Evolutionary conservation across 768 basidiomycete genomes (phyloP).

Genomic region (Suillus spraguei): DNA sequence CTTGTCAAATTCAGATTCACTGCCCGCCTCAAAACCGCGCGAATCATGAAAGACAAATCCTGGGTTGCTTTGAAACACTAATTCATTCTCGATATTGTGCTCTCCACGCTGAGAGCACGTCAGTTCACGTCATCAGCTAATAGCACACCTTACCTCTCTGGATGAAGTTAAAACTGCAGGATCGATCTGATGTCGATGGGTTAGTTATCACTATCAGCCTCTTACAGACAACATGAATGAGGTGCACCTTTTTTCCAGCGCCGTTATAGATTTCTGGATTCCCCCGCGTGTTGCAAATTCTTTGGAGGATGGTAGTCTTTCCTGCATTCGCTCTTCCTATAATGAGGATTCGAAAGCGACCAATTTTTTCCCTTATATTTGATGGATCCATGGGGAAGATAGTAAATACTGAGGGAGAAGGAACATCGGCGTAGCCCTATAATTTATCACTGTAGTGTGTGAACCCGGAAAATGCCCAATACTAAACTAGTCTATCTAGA

Average conservation of each 20-base stretch:
- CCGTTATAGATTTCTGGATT: conserved; percentile 32
- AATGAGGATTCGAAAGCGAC: conserved; percentile 40
- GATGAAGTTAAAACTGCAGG: too few relatives aligned
- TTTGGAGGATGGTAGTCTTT: conserved; percentile 43
- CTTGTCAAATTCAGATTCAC: background rate
- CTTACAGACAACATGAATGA: background rate
- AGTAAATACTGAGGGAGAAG: background rate
- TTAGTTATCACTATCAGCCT: background rate
- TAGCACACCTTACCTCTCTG: too few relatives aligned
- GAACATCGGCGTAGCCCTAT: too few relatives aligned
- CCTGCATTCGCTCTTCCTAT: conserved; percentile 45
- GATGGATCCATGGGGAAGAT: conserved; percentile 7
- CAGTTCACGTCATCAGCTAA: background rate
- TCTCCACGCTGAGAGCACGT: conserved; percentile 20
- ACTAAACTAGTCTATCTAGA: too few relatives aligned
- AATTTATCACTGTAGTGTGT: too few relatives aligned
- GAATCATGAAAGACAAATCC: background rate
- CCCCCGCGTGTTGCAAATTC: conserved; percentile 38
- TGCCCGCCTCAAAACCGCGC: background rate
- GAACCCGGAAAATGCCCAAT: too few relatives aligned
- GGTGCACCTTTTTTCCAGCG: conserved; percentile 21
- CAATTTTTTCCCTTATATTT: conserved; percentile 1
- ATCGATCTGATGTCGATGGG: conserved; percentile 9
- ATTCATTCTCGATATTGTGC: background rate
- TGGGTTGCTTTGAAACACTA: background rate